Base-by-base conservation (phyloP, 2,329 filamentous ascomycete species). In the Aspergillus sp. region DNA sequence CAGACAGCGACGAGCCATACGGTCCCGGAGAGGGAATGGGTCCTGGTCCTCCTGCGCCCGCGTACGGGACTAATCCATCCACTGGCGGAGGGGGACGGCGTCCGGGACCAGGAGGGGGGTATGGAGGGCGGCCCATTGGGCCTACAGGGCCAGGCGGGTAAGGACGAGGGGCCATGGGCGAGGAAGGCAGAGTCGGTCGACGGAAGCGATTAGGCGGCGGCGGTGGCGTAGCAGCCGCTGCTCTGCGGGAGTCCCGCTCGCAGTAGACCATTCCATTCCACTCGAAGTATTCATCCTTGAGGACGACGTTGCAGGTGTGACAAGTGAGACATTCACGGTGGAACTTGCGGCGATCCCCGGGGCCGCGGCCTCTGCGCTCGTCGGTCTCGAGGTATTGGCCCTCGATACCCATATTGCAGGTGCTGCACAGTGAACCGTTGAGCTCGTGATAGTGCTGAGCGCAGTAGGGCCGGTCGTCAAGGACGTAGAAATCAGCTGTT, bases 401-500 rank as follows among this genome's bases (percentile, higher is more conserved):
- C 67, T 98, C 93, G 55, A 98, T 97, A 9, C 93, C 93, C 7
- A 75, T 74, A 53, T 86, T 79, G 65, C 93, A 98, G 29, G 77
- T 78, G 10, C 79, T 78, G 64, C 93, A 98, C 1, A 96, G 72
- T 41, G 88, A 94, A 43, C 85, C 85, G 58, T 97, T 97, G 32
- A 93, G 77, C 64, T 86, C 80, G 70, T 98, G 93, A 64, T 97
- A 98, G 67, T 97, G 89, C 43, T 83, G 82, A 55, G 88, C 85
- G 67, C 93, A 97, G 69, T 91, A 96, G 0, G 93, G 93, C 49
- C 81, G 77, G 68, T 98, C 88, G 53, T 85, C 72, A 49, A 89
- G 79, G 7, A 98, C 90, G 64, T 98, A 98, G 59, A 97, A 97
- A 49, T 93, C 89, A 1, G 88, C 80, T 0, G 89, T 94, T 19